phyloP scores from a whole-genome alignment of 2,329 filamentous ascomycete species.

The Pestalotiopsis sp. region DNA sequence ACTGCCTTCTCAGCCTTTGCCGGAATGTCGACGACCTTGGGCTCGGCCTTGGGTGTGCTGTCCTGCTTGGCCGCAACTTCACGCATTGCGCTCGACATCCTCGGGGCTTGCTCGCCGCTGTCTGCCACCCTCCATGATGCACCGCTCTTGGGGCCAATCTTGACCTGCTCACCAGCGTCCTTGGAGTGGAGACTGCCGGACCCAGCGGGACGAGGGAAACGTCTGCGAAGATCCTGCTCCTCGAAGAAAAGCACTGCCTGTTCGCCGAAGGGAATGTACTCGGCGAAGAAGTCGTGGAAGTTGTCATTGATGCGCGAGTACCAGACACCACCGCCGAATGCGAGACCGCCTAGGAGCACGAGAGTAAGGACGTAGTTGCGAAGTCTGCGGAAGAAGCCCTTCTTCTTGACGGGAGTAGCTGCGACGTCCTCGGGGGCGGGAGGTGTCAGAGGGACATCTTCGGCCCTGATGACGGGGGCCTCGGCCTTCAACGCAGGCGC shows the following conservation, averaged over 20 bases:
- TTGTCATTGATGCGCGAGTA: slow-evolving; percentile 94
- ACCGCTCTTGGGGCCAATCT: slow-evolving; percentile 83
- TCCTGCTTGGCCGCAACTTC: slow-evolving; percentile 27
- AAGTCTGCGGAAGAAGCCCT: slow-evolving; percentile 72
- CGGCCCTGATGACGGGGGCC: slow-evolving; percentile 38
- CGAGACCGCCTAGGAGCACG: slow-evolving; percentile 73
- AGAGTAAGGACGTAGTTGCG: slow-evolving; percentile 78
- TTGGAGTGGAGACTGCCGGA: slow-evolving; percentile 51
- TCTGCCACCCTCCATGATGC: slow-evolving; percentile 63
- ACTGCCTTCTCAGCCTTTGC: slow-evolving; percentile 31
- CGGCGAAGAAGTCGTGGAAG: slow-evolving; percentile 99
- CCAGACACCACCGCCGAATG: slow-evolving; percentile 87
- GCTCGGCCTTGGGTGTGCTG: slow-evolving; percentile 24
- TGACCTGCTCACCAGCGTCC: slow-evolving; percentile 72
- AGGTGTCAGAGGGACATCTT: slow-evolving; percentile 43
- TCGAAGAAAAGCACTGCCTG: slow-evolving; percentile 94
- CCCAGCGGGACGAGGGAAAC: slow-evolving; percentile 62
- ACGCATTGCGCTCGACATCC: slow-evolving; percentile 31
- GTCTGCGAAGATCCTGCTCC: slow-evolving; percentile 88
- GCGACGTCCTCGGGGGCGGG: slow-evolving; percentile 33
- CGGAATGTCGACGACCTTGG: slow-evolving; percentile 5
- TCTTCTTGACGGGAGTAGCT: slow-evolving; percentile 50
- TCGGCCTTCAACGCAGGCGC: slow-evolving; percentile 34
- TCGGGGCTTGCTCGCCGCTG: slow-evolving; percentile 26
- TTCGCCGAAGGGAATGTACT: slow-evolving; percentile 93